Percentiles rank a stretch among this genome's conserved stretches.
phyloP scores from a whole-genome alignment of 768 basidiomycete species.

The Auricularia cornea region DNA sequence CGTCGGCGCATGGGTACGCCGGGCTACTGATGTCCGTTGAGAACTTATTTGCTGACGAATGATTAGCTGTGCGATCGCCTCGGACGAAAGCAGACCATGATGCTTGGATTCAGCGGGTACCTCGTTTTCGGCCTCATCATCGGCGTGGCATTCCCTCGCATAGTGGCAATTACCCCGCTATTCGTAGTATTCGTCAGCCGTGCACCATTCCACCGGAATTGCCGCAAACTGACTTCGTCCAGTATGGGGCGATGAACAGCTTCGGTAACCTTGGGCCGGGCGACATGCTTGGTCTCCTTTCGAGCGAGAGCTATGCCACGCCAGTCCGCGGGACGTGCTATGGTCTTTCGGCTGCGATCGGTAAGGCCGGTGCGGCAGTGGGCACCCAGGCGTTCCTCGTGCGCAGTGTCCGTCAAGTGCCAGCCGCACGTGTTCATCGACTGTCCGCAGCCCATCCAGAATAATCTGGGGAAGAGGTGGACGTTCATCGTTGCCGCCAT shows the following conservation, averaged over 20 bases:
- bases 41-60: neutral
- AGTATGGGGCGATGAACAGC: conserved; percentile 64
- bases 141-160: conserved; percentile 51
- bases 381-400: conserved; percentile 56
- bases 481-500: conserved; percentile 65
- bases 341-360: conserved; percentile 57
- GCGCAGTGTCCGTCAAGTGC: neutral
- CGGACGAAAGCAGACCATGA: conserved; percentile 36
- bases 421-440: neutral
- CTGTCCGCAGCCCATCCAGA: conserved; percentile 43
- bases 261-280: conserved; percentile 69
- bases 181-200: conserved; percentile 57
- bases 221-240: conserved; percentile 1
- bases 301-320: conserved; percentile 61
- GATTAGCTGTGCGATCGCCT: neutral
- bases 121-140: conserved; percentile 55
- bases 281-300: conserved; percentile 59
- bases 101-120: conserved; percentile 60
- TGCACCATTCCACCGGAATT: neutral
- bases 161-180: conserved; percentile 51
- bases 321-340: conserved; percentile 64
- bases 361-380: conserved; percentile 64
- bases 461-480: conserved; percentile 62
- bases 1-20: conserved; percentile 37
- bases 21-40: conserved; percentile 4